These are phyloP conservation scores for Leersia perrieri DNA, from an alignment of 176 grass and related monocot species.

Conservation along the genomic window DNA sequence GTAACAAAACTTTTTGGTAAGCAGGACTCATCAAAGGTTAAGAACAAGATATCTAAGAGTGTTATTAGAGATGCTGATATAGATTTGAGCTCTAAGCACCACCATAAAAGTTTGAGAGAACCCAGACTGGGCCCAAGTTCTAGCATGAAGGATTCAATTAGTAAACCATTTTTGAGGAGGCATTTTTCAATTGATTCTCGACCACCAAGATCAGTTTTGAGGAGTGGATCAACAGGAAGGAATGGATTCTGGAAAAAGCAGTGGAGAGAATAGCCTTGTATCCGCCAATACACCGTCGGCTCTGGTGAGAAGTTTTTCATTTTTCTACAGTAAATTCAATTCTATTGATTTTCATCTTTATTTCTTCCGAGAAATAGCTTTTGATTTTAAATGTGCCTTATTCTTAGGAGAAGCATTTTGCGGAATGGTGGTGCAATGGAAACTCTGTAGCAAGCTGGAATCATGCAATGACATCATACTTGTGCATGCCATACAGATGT, in stretches of 20 bases:
- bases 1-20: conserved; percentile 53
- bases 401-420: background rate
- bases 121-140: conserved; percentile 42
- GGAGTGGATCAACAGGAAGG: conserved; percentile 47
- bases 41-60: conserved; percentile 42
- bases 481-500: background rate
- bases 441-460: background rate
- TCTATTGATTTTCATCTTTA: background rate
- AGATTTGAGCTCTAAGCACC: conserved; percentile 25
- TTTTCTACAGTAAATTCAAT: conserved; percentile 5
- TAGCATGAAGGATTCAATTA: conserved; percentile 52
- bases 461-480: background rate
- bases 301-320: background rate
- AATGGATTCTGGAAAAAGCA: conserved; percentile 71
- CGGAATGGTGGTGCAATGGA: background rate
- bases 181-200: conserved; percentile 62
- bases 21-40: conserved; percentile 2
- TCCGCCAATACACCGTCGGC: background rate
- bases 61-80: conserved; percentile 23
- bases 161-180: conserved; percentile 51
- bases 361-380: background rate
- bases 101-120: conserved; percentile 29
- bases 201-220: conserved; percentile 24
- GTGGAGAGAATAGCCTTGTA: conserved; percentile 39
- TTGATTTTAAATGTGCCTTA: background rate